Evolutionary conservation across 2,329 filamentous ascomycete genomes (phyloP).

Genomic region (Thielaviopsis musarum): DNA sequence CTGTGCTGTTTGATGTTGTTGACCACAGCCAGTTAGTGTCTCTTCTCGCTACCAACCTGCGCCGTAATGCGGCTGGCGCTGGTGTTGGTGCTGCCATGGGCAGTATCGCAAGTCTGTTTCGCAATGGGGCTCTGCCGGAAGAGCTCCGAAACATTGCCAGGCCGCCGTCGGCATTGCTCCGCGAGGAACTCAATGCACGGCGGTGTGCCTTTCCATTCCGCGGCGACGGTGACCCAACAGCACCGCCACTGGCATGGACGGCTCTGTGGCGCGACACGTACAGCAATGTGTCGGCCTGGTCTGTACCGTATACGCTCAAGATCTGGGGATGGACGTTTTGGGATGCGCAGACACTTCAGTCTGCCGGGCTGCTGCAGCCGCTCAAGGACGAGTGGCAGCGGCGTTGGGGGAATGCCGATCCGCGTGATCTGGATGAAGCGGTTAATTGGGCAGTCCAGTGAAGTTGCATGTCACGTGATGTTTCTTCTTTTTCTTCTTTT

Average conservation of each 20-base stretch:
- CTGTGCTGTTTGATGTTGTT: constrained; percentile 2
- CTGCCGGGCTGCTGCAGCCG: neutral
- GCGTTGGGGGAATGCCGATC: constrained; percentile 5
- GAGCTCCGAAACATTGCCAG: neutral
- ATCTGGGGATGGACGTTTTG: constrained; percentile 12
- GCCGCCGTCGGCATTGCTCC: neutral
- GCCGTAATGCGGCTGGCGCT: neutral
- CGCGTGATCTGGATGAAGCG: constrained; percentile 1
- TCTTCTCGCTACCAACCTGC: neutral
- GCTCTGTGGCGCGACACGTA: constrained; percentile 8
- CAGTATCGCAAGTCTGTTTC: neutral
- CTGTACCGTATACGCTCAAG: constrained; percentile 7
- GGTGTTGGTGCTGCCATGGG: neutral
- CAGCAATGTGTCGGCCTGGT: constrained; percentile 8
- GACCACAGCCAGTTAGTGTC: neutral
- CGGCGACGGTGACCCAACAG: constrained; percentile 1
- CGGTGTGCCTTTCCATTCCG: constrained; percentile 5
- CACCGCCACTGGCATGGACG: constrained; percentile 8
- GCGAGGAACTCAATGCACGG: constrained; percentile 1
- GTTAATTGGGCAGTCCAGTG: neutral
- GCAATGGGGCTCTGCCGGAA: neutral
- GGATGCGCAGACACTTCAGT: constrained; percentile 3
- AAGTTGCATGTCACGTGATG: neutral
- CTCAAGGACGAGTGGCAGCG: constrained; percentile 8
- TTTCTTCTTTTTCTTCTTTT: neutral